These are phyloP conservation scores for Globisporangium nagaii DNA, from an alignment of 352 stramenopile species.

Conservation along the genomic window DNA sequence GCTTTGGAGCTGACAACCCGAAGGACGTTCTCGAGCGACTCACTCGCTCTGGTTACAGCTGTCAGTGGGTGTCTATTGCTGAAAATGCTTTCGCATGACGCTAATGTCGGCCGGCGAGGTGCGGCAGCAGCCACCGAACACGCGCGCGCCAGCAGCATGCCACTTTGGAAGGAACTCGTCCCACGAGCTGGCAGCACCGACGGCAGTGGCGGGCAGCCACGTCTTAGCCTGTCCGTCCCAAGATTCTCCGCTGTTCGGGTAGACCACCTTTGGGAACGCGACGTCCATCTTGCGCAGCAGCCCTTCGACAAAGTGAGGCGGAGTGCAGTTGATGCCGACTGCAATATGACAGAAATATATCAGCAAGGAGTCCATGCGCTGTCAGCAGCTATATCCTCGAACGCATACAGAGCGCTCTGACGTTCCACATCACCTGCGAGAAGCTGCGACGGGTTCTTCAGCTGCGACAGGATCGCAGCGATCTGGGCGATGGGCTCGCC, in stretches of 20 bases:
- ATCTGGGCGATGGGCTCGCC: slow-evolving; percentile 48
- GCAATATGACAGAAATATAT: neutral
- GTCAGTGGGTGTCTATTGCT: slow-evolving; percentile 3
- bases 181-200: slow-evolving; percentile 39
- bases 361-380: neutral
- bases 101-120: slow-evolving; percentile 70
- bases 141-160: slow-evolving; percentile 59
- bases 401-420: too few species aligned
- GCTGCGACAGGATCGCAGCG: slow-evolving; percentile 30
- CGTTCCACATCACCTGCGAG: slow-evolving; percentile 21
- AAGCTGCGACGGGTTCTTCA: slow-evolving; percentile 53
- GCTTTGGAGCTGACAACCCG: neutral
- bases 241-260: slow-evolving; percentile 83
- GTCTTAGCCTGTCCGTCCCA: slow-evolving; percentile 71
- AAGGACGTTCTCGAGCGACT: slow-evolving; percentile 10
- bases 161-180: slow-evolving; percentile 53
- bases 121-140: slow-evolving; percentile 82
- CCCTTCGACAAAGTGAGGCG: slow-evolving; percentile 64
- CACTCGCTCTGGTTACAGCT: neutral
- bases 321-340: slow-evolving; percentile 84
- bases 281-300: slow-evolving; percentile 45
- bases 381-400: too few species aligned
- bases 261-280: slow-evolving; percentile 54
- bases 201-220: slow-evolving; percentile 52
- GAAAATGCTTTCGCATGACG: slow-evolving; percentile 52